Evolutionary conservation across 192 early-diverging fungal species (phyloP).

Genomic region (Chytriomyces confervae): DNA sequence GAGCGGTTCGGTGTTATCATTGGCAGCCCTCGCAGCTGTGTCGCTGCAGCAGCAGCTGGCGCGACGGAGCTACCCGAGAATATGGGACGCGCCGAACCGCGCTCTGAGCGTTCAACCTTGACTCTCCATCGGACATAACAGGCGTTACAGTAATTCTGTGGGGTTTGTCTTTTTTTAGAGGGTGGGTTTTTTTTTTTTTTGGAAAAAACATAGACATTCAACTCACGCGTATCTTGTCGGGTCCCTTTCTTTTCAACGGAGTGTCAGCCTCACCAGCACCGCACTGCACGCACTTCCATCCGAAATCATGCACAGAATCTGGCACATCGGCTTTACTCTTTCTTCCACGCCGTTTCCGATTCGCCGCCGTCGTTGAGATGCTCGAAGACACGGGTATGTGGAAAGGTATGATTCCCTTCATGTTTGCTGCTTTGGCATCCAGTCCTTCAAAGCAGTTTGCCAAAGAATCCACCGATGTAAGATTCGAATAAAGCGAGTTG

Average conservation of each 20-base stretch:
- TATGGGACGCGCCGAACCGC: conserved; percentile 39
- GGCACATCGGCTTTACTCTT: too few relatives aligned
- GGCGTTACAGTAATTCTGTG: conserved; percentile 44
- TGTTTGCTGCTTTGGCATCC: background rate
- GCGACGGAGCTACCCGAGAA: conserved; percentile 6
- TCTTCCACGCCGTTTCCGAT: too few relatives aligned
- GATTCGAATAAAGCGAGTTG: background rate
- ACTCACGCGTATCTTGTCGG: conserved; percentile 43
- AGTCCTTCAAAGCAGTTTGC: conserved; percentile 8
- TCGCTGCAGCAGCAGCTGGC: too few relatives aligned
- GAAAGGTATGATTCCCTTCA: background rate
- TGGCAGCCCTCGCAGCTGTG: too few relatives aligned
- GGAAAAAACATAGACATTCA: background rate
- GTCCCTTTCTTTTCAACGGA: conserved; percentile 42
- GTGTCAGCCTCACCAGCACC: conserved; percentile 37
- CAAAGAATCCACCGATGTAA: background rate
- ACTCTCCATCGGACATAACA: conserved; percentile 45
- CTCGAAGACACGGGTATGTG: background rate
- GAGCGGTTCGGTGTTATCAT: too few relatives aligned
- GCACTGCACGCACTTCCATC: conserved; percentile 43
- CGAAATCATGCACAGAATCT: background rate
- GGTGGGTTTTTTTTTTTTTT: conserved; percentile 11
- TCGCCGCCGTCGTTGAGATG: background rate
- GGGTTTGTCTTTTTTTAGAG: background rate
- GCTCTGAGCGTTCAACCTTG: conserved; percentile 41